Percentiles rank a stretch among this genome's conserved stretches.
These are phyloP conservation scores for Salix exigua DNA, from an alignment of 345 rosid genomes.

Conservation along the genomic window DNA sequence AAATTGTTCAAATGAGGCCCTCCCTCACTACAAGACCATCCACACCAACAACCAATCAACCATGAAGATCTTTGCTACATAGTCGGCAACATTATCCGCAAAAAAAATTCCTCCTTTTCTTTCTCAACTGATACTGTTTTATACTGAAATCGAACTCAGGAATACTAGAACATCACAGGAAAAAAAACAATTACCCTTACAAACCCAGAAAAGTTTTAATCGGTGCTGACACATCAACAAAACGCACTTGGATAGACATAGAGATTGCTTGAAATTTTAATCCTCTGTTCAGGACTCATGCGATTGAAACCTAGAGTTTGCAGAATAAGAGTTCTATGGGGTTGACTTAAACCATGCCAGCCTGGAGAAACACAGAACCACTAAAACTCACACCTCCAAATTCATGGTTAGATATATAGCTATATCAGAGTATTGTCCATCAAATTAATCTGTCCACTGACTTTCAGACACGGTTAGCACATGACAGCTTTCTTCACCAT, in stretches of 20 bases:
- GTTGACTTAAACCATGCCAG: background rate
- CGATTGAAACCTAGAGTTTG: background rate
- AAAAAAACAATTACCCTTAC: background rate
- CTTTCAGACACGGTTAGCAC: background rate
- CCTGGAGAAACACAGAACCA: background rate
- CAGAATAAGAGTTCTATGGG: background rate
- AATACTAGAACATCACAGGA: background rate
- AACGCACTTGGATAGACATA: background rate
- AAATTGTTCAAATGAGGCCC: conserved; percentile 76
- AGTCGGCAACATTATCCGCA: background rate
- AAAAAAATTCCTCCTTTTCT: background rate
- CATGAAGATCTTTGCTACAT: background rate
- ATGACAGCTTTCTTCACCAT: background rate
- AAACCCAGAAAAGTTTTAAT: background rate
- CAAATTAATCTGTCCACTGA: background rate
- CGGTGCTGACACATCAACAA: background rate
- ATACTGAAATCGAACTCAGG: background rate
- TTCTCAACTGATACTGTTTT: background rate
- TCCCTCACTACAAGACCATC: conserved; percentile 68
- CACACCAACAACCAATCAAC: conserved; percentile 20
- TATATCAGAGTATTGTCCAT: background rate
- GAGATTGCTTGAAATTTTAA: too few species aligned
- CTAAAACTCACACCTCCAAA: background rate
- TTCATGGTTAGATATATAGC: background rate
- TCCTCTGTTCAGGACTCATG: background rate